These are phyloP conservation scores for Anastatica hierochuntica DNA, from an alignment of 345 rosid genomes.

Conservation along the genomic window DNA sequence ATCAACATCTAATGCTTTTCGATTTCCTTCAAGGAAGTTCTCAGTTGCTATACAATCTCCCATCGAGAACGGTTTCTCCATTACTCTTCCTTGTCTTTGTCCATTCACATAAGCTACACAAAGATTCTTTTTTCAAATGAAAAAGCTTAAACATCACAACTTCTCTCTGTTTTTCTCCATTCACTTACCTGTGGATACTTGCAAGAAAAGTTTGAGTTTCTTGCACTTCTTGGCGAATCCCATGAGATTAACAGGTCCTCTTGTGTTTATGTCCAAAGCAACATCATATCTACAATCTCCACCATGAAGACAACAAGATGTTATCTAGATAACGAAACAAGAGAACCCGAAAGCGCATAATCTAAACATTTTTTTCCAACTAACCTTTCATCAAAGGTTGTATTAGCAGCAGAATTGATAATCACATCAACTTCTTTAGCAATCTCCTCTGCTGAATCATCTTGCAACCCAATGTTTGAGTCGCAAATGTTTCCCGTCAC, in stretches of 20 bases:
- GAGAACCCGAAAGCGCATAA: no score
- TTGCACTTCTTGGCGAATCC: slow-evolving; percentile 57
- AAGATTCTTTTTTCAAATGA: background rate
- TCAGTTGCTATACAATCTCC: slow-evolving; percentile 73
- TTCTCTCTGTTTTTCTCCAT: background rate
- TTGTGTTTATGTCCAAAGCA: slow-evolving; percentile 61
- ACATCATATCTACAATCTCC: slow-evolving; percentile 58
- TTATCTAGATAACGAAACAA: background rate
- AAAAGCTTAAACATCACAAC: background rate
- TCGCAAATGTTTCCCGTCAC: slow-evolving; percentile 67
- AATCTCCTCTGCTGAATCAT: slow-evolving; percentile 45
- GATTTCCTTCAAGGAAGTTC: slow-evolving; percentile 29
- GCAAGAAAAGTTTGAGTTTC: slow-evolving; percentile 62
- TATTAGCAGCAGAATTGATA: slow-evolving; percentile 74
- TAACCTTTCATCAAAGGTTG: slow-evolving; percentile 73
- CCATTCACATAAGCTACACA: slow-evolving; percentile 85
- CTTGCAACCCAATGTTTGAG: slow-evolving; percentile 57
- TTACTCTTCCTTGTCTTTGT: slow-evolving; percentile 77
- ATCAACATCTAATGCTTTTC: slow-evolving; percentile 43
- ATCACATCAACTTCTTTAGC: slow-evolving; percentile 56
- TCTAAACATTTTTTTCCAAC: background rate
- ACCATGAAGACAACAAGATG: slow-evolving; percentile 3
- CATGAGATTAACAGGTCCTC: slow-evolving; percentile 62
- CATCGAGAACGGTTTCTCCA: slow-evolving; percentile 68
- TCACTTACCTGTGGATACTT: slow-evolving; percentile 61